phyloP scores from a whole-genome alignment of 208 protist genomes.

The Phytomonas sp. region DNA sequence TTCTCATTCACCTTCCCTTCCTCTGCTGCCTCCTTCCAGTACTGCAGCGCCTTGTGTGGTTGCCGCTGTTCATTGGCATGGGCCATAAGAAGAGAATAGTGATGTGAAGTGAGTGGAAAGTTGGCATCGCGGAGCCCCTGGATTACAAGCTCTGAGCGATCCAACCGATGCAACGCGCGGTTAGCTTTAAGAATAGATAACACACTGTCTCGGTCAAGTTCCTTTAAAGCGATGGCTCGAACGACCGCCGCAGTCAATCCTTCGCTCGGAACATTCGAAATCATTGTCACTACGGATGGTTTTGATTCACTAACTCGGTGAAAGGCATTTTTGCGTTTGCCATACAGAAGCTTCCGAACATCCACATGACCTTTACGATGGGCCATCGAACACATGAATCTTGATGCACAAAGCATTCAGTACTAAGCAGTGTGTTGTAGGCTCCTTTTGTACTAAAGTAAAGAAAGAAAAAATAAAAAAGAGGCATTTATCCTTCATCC shows the following conservation, averaged over 20 bases:
- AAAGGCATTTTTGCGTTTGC: conserved; percentile 61
- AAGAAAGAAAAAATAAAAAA: conserved; percentile 9
- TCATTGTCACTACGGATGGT: conserved; percentile 32
- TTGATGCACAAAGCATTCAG: neutral
- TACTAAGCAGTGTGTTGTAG: too few relatives aligned
- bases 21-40: conserved; percentile 53
- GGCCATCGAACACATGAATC: neutral
- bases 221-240: conserved; percentile 36
- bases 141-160: conserved; percentile 58
- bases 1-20: conserved; percentile 35
- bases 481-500: too few relatives aligned
- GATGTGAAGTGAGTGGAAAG: conserved; percentile 42
- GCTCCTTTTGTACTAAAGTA: neutral
- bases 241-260: conserved; percentile 28
- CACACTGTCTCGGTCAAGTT: conserved; percentile 44
- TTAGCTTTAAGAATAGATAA: conserved; percentile 43
- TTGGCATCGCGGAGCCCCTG: conserved; percentile 28
- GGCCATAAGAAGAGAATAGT: conserved; percentile 77
- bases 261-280: conserved; percentile 30
- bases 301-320: conserved; percentile 48
- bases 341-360: conserved; percentile 72
- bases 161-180: conserved; percentile 58
- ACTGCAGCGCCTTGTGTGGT: conserved; percentile 36
- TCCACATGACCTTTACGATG: conserved; percentile 18
- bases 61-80: conserved; percentile 78